Percentiles rank a stretch among this genome's conserved stretches.
phyloP scores from a whole-genome alignment of 768 basidiomycete species.

The Boletus vinaceobasis region DNA sequence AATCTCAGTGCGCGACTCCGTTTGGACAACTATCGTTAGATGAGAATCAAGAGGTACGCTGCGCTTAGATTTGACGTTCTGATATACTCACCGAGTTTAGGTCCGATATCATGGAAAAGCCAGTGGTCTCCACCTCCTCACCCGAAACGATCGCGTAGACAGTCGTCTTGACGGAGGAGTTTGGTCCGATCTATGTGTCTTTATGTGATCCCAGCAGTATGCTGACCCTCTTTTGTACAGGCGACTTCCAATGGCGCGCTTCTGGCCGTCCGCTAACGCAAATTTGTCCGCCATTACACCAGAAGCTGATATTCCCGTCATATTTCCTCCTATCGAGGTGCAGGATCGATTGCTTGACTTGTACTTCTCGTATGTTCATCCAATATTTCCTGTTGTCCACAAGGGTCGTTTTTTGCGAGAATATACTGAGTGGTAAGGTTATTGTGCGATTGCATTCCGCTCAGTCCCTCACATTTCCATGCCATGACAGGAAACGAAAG shows the following conservation, averaged over 20 bases:
- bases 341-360: slow-evolving; percentile 70
- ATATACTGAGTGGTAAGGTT: slow-evolving; percentile 50
- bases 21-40: slow-evolving; percentile 72
- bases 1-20: slow-evolving; percentile 47
- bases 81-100: slow-evolving; percentile 36
- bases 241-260: slow-evolving; percentile 70
- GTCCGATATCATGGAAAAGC: slow-evolving; percentile 81
- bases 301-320: slow-evolving; percentile 43
- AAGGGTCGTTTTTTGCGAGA: slow-evolving; percentile 65
- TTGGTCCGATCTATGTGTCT: slow-evolving; percentile 43
- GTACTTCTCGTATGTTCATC: slow-evolving; percentile 83
- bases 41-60: slow-evolving; percentile 65
- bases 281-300: slow-evolving; percentile 35
- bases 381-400: slow-evolving; percentile 78
- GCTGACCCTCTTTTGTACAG: slow-evolving; percentile 32
- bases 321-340: slow-evolving; percentile 56
- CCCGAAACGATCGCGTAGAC: slow-evolving; percentile 61
- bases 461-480: slow-evolving; percentile 2
- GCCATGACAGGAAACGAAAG: slow-evolving; percentile 25
- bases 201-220: slow-evolving; percentile 1
- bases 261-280: slow-evolving; percentile 63
- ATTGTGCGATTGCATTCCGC: neutral
- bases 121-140: slow-evolving; percentile 75
- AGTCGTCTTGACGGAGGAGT: slow-evolving; percentile 65
- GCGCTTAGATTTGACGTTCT: neutral